Base-by-base conservation (phyloP, 2,329 filamentous ascomycete species). In the Corynespora cassiicola region DNA sequence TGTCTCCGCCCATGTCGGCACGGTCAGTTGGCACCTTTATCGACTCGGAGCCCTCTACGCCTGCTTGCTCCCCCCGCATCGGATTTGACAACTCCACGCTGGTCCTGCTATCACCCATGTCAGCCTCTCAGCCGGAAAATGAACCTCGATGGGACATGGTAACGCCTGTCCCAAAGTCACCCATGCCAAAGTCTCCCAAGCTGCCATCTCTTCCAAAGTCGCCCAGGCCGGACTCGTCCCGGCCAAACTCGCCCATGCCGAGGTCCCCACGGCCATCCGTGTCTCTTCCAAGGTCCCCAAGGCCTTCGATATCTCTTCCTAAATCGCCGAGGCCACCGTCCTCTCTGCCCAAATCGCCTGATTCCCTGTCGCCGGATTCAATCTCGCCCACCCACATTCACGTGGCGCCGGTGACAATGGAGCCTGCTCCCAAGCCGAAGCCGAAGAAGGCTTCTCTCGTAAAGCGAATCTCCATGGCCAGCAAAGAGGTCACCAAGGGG, bases 31-130 rank as follows among this genome's bases (percentile, higher is more conserved):
- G 58, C 24, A 68, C 65, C 1, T 58, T 66, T 31, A 67, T 66
- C 42, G 65, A 66, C 35, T 66, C 63, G 2, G 63, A 58, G 17
- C 63, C 65, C n/a, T 66, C 63, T 6, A 65, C 64, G n/a, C 64
- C 64, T 28, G 61, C 63, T 7, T 64, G 57, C 31, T 66, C 63
- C 20, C 64, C 64, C 23, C 50, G 62, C 7, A 45, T 52, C 37
- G 45, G 47, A 23, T 65, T 59, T 60, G 52, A 61, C 14, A 40
- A 42, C 20, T 65, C 61, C 3, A 56, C 57, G 2, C 33, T 64
- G 5, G 47, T 60, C 2, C 37, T 66, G 14, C 46, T 67, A 6
- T 55, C 59, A 15, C 61, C 59, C 8, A 52, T 55, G 31, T 58
- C 62, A 10, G 46, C 52, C 12, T 51, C 54, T 2, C 42, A 52